Evolutionary conservation across 768 basidiomycete genomes (phyloP).

Genomic region (Chlorophyllum brunneum): DNA sequence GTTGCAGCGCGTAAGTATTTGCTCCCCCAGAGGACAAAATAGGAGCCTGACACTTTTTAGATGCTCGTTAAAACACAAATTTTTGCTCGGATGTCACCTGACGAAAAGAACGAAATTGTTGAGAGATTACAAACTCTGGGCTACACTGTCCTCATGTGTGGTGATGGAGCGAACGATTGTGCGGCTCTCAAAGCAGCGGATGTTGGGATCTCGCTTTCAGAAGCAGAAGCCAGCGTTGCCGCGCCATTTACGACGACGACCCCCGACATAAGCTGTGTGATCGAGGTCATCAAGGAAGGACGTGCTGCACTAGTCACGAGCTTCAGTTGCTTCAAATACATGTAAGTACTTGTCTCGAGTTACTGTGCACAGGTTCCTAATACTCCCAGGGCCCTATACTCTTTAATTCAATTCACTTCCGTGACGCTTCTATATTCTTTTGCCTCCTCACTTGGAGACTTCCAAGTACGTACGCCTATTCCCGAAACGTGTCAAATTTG

Average conservation of each 20-base stretch:
- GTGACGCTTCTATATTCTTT: slow-evolving; percentile 95
- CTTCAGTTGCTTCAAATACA: slow-evolving; percentile 99
- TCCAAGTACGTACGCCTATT: slow-evolving; percentile 59
- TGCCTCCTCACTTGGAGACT: slow-evolving; percentile 93
- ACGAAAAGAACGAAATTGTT: slow-evolving; percentile 98
- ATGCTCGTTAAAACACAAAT: slow-evolving; percentile 97
- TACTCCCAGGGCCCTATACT: slow-evolving; percentile 84
- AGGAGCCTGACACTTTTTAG: slow-evolving; percentile 35
- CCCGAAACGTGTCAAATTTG: slow-evolving; percentile 5
- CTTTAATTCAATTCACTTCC: slow-evolving; percentile 98
- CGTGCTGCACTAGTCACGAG: slow-evolving; percentile 94
- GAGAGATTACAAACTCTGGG: slow-evolving; percentile 91
- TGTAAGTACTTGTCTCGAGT: slow-evolving; percentile 52
- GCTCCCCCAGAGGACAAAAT: neutral
- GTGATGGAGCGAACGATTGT: slow-evolving; percentile 98
- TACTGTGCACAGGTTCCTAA: slow-evolving; percentile 10
- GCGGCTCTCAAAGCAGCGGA: slow-evolving; percentile 98
- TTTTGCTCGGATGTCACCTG: slow-evolving; percentile 98
- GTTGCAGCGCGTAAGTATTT: slow-evolving; percentile 71
- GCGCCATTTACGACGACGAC: slow-evolving; percentile 94
- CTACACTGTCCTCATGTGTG: slow-evolving; percentile 97
- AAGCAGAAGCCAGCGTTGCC: slow-evolving; percentile 97
- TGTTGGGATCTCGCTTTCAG: slow-evolving; percentile 93
- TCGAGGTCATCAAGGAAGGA: slow-evolving; percentile 96
- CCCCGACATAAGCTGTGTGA: slow-evolving; percentile 92